phyloP scores from a whole-genome alignment of 148 eudicot genomes.

The Heliamphora exappendiculata region DNA sequence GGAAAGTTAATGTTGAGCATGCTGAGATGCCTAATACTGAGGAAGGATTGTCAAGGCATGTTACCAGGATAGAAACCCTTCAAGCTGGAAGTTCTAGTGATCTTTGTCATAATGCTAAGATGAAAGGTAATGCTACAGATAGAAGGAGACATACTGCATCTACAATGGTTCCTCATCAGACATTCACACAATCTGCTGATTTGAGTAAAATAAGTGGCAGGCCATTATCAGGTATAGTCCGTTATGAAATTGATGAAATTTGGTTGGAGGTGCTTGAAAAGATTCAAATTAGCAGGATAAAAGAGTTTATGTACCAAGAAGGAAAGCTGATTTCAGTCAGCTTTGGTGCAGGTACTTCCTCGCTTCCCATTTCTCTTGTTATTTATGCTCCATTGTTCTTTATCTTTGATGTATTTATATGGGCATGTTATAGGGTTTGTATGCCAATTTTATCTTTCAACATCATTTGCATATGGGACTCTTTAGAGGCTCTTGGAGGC shows the following conservation, averaged over 20 bases:
- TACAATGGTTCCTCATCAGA: slow-evolving; percentile 24
- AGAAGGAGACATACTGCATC: slow-evolving; percentile 27
- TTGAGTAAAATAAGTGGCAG: slow-evolving; percentile 21
- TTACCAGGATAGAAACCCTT: slow-evolving; percentile 16
- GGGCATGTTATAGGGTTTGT: neutral
- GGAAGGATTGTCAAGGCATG: slow-evolving; percentile 30
- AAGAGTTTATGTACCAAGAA: slow-evolving; percentile 80
- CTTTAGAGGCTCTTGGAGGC: neutral
- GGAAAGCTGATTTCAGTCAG: slow-evolving; percentile 67
- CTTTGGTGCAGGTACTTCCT: slow-evolving; percentile 67
- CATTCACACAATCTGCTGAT: slow-evolving; percentile 25
- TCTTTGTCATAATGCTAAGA: slow-evolving; percentile 22
- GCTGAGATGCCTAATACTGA: slow-evolving; percentile 30
- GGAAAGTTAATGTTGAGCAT: slow-evolving; percentile 39
- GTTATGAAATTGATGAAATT: slow-evolving; percentile 55
- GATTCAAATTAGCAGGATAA: slow-evolving; percentile 47
- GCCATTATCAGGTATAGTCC: slow-evolving; percentile 22
- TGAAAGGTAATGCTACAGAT: slow-evolving; percentile 26
- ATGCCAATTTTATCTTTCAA: neutral
- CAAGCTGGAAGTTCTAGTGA: slow-evolving; percentile 40
- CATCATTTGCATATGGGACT: neutral
- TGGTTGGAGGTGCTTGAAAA: slow-evolving; percentile 80
- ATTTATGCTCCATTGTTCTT: neutral
- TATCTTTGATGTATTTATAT: neutral
- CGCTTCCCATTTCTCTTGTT: neutral